Conservation (phyloP, 2,329 filamentous ascomycete species). For the Sporothrix variecibatus region DNA sequence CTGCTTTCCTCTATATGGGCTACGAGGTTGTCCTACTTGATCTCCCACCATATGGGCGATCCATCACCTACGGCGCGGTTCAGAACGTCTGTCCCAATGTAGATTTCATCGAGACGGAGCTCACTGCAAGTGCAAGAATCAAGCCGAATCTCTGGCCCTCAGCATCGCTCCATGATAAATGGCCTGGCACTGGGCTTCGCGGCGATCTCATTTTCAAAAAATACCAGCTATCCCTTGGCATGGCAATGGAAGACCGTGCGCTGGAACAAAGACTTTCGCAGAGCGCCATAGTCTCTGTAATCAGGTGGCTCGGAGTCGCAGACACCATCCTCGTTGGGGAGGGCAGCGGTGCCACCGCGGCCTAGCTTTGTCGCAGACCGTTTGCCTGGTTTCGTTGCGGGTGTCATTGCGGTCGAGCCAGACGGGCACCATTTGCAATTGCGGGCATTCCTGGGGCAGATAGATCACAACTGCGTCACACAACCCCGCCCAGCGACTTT, state of each 20-base stretch:
- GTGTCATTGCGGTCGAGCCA: slow-evolving; percentile 55
- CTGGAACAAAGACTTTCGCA: slow-evolving; percentile 37
- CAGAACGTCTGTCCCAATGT: slow-evolving; percentile 1
- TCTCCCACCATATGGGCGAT: slow-evolving; percentile 44
- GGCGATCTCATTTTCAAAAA: slow-evolving; percentile 52
- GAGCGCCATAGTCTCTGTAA: slow-evolving; percentile 26
- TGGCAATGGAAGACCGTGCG: slow-evolving; percentile 36
- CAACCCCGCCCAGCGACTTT: not conserved
- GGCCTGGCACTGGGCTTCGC: slow-evolving; percentile 44
- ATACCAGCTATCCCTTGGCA: slow-evolving; percentile 49
- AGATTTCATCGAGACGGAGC: slow-evolving; percentile 26
- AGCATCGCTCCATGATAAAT: slow-evolving; percentile 40
- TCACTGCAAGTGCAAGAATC: slow-evolving; percentile 38
- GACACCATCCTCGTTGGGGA: slow-evolving; percentile 50
- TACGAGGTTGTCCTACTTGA: slow-evolving; percentile 49
- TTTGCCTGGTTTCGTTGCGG: slow-evolving; percentile 49
- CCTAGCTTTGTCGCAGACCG: slow-evolving; percentile 53
- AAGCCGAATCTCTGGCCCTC: slow-evolving; percentile 33
- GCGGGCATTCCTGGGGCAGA: not conserved
- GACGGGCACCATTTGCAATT: slow-evolving; percentile 50
- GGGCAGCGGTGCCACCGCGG: slow-evolving; percentile 50
- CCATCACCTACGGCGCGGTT: slow-evolving; percentile 25
- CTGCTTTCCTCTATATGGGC: slow-evolving; percentile 45
- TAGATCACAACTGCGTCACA: not conserved
- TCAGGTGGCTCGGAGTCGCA: slow-evolving; percentile 22